Percentiles rank a stretch among this genome's conserved stretches.
phyloP scores from a whole-genome alignment of 495 filamentous ascomycete species.

The Penicillium argentinense region DNA sequence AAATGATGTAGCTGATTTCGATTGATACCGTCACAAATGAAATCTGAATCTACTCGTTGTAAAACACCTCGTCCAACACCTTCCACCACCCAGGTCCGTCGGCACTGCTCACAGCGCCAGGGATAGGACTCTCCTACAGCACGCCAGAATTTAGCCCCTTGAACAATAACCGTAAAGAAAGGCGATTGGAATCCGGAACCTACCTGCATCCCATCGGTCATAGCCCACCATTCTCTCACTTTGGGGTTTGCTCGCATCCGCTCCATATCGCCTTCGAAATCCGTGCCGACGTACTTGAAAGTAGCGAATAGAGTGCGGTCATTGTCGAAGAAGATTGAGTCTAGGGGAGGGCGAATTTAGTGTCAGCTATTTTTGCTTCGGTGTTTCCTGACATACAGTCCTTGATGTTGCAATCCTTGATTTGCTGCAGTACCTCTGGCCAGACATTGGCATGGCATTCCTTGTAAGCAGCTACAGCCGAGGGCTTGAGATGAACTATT shows the following conservation, averaged over 20 bases:
- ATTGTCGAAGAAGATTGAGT: slow-evolving; percentile 71
- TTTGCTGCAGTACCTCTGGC: slow-evolving; percentile 72
- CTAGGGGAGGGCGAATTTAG: slow-evolving; percentile 28
- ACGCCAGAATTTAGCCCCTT: neutral
- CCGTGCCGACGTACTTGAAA: slow-evolving; percentile 72
- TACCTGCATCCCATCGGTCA: slow-evolving; percentile 73
- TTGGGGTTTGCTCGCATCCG: slow-evolving; percentile 67
- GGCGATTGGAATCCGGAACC: slow-evolving; percentile 17
- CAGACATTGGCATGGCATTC: slow-evolving; percentile 69
- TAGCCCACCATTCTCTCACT: slow-evolving; percentile 74
- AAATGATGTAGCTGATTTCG: too few relatives aligned
- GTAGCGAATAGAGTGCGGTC: slow-evolving; percentile 64
- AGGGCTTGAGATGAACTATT: slow-evolving; percentile 68
- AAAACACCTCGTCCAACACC: slow-evolving; percentile 70
- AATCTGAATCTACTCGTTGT: slow-evolving; percentile 48
- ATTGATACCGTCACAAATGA: too few relatives aligned
- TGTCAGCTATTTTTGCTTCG: neutral
- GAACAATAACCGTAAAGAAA: too few relatives aligned
- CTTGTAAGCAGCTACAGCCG: slow-evolving; percentile 64
- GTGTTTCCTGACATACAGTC: slow-evolving; percentile 53
- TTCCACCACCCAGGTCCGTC: slow-evolving; percentile 73
- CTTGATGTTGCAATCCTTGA: slow-evolving; percentile 68
- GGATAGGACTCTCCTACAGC: slow-evolving; percentile 50
- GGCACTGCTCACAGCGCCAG: slow-evolving; percentile 60
- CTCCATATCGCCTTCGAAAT: slow-evolving; percentile 71